phyloP scores from a whole-genome alignment of 225 moss, liverwort and hornwort genomes.

The Anthoceros angustus region DNA sequence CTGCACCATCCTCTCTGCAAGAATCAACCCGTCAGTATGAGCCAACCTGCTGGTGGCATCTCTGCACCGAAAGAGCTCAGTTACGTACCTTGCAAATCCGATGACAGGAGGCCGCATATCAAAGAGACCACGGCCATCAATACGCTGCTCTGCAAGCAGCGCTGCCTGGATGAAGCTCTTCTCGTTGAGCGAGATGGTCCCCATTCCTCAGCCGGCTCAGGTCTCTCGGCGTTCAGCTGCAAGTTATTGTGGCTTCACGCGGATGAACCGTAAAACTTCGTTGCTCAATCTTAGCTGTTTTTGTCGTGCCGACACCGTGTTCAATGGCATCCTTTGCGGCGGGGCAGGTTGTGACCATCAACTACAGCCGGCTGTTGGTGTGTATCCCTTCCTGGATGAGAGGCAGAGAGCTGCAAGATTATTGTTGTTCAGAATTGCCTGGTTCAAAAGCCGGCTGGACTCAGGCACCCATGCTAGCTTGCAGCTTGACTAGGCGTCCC shows the following conservation, averaged over 20 bases:
- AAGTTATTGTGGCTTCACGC: too few relatives aligned
- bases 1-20: conserved; percentile 69
- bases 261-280: too few relatives aligned
- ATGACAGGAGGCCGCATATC: conserved; percentile 47
- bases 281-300: too few relatives aligned
- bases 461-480: not conserved
- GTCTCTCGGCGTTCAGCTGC: too few relatives aligned
- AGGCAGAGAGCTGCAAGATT: not conserved
- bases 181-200: conserved; percentile 49
- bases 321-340: not conserved
- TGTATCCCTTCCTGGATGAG: not conserved
- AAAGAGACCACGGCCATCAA: conserved; percentile 66
- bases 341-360: not conserved
- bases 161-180: conserved; percentile 56
- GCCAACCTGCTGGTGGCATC: not conserved
- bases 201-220: too few relatives aligned
- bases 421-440: not conserved
- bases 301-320: too few relatives aligned
- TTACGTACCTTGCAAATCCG: conserved; percentile 41
- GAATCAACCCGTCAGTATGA: not conserved
- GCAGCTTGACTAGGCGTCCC: not conserved
- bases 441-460: not conserved
- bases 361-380: not conserved
- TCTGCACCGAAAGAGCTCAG: not conserved
- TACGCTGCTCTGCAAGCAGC: conserved; percentile 46